Conservation (phyloP, 2,329 filamentous ascomycete species). For the Curvularia sp. region DNA sequence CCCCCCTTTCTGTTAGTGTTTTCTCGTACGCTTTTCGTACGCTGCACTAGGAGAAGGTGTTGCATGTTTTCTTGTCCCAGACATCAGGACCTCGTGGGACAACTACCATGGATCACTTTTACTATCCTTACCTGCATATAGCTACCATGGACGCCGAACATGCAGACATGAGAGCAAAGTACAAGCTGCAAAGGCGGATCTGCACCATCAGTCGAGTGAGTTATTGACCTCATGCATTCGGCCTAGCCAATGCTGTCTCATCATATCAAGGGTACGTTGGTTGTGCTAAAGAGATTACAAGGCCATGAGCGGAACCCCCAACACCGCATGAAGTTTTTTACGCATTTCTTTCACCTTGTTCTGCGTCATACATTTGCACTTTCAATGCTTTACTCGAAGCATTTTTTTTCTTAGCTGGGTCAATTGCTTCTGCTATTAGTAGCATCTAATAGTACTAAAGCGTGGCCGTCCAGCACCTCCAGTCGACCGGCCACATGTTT, state of each 20-base stretch:
- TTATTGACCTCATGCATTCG: neutral
- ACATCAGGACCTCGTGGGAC: neutral
- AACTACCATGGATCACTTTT: neutral
- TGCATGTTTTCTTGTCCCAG: neutral
- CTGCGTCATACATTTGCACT: neutral
- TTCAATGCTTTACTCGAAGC: neutral
- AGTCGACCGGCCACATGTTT: neutral
- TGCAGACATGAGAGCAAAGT: neutral
- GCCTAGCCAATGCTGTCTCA: neutral
- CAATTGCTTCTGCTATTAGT: neutral
- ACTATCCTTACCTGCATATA: neutral
- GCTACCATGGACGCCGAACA: neutral
- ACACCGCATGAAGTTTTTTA: neutral
- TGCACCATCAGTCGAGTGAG: neutral
- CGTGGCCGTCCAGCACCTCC: neutral
- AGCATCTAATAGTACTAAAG: neutral
- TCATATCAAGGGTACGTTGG: constrained; percentile 1
- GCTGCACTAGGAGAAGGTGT: constrained; percentile 1
- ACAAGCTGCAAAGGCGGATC: neutral
- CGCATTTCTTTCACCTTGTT: neutral
- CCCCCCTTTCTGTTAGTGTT: neutral
- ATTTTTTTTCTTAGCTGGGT: neutral
- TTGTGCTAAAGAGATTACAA: neutral
- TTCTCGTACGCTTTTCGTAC: constrained; percentile 1
- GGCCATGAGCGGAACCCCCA: neutral